Conservation (phyloP, 2,329 filamentous ascomycete genomes). For the Sporothrix inflata region DNA sequence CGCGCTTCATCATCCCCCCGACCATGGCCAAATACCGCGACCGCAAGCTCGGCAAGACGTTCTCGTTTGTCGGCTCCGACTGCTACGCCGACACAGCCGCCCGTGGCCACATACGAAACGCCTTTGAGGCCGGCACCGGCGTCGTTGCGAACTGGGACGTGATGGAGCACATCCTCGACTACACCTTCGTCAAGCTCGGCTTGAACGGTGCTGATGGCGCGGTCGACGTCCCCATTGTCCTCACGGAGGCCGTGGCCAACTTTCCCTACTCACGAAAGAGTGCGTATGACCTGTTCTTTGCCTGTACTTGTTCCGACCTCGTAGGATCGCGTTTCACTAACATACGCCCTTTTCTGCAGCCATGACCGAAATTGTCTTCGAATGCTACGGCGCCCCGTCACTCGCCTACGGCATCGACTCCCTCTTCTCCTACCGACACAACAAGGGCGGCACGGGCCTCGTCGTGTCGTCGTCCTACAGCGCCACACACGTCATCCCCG, state of each 20-base stretch:
- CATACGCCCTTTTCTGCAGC: slow-evolving; percentile 53
- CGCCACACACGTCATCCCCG: slow-evolving; percentile 92
- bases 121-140: slow-evolving; percentile 88
- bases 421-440: slow-evolving; percentile 92
- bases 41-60: slow-evolving; percentile 87
- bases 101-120: slow-evolving; percentile 83
- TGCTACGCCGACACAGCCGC: slow-evolving; percentile 95
- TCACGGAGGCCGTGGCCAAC: slow-evolving; percentile 95
- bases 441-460: slow-evolving; percentile 82
- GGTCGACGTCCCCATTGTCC: slow-evolving; percentile 84
- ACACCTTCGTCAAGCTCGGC: slow-evolving; percentile 91
- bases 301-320: neutral
- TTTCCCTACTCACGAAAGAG: slow-evolving; percentile 85
- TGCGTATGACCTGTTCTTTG: slow-evolving; percentile 49
- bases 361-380: slow-evolving; percentile 97
- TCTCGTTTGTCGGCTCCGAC: slow-evolving; percentile 89
- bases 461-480: slow-evolving; percentile 92
- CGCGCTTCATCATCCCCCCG: slow-evolving; percentile 78
- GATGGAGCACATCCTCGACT: slow-evolving; percentile 92
- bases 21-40: slow-evolving; percentile 96
- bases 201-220: slow-evolving; percentile 74
- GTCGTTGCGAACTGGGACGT: slow-evolving; percentile 98
- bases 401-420: slow-evolving; percentile 95
- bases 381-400: slow-evolving; percentile 89
- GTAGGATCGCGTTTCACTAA: neutral